A percentile compares a stretch with the other conserved stretches of the same genome.
Evolutionary conservation across 2,329 filamentous ascomycete species (phyloP).

Genomic region (Alternaria arborescens): DNA sequence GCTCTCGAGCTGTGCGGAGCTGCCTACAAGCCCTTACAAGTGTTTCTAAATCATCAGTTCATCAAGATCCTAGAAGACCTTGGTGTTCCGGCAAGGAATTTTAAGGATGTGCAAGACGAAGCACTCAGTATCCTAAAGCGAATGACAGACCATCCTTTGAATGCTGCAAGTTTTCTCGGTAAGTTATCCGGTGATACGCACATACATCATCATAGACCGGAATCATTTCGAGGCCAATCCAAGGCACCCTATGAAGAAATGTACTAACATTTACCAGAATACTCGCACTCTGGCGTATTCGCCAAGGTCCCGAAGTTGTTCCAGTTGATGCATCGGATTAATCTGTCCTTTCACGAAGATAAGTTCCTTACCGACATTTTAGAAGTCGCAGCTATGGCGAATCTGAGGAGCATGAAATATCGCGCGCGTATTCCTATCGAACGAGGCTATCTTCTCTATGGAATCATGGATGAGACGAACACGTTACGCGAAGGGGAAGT

Average conservation of each 20-base stretch:
- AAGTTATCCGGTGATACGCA: background rate
- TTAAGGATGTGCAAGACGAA: slow-evolving; percentile 69
- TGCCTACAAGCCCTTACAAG: slow-evolving; percentile 70
- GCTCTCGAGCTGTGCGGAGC: slow-evolving; percentile 78
- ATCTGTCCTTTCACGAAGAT: slow-evolving; percentile 72
- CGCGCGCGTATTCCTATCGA: slow-evolving; percentile 77
- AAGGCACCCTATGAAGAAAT: background rate
- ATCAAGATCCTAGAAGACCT: slow-evolving; percentile 90
- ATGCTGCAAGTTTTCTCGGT: slow-evolving; percentile 71
- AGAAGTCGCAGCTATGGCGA: slow-evolving; percentile 73
- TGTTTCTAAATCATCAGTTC: slow-evolving; percentile 79
- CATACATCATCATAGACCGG: background rate
- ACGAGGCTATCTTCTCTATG: slow-evolving; percentile 78
- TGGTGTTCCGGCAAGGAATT: slow-evolving; percentile 65
- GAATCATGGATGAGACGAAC: slow-evolving; percentile 83
- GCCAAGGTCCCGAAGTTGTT: slow-evolving; percentile 71
- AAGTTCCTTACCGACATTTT: slow-evolving; percentile 74
- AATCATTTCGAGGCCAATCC: background rate
- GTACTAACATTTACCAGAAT: slow-evolving; percentile 44
- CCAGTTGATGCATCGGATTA: slow-evolving; percentile 63
- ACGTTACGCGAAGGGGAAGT: slow-evolving; percentile 72
- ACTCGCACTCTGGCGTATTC: slow-evolving; percentile 67
- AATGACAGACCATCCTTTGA: slow-evolving; percentile 66
- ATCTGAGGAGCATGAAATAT: slow-evolving; percentile 79
- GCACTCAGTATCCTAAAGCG: slow-evolving; percentile 68